These are phyloP conservation scores for Heterobasidion parviporum DNA, from an alignment of 1,284 basidiomycete genomes.

Conservation along the genomic window DNA sequence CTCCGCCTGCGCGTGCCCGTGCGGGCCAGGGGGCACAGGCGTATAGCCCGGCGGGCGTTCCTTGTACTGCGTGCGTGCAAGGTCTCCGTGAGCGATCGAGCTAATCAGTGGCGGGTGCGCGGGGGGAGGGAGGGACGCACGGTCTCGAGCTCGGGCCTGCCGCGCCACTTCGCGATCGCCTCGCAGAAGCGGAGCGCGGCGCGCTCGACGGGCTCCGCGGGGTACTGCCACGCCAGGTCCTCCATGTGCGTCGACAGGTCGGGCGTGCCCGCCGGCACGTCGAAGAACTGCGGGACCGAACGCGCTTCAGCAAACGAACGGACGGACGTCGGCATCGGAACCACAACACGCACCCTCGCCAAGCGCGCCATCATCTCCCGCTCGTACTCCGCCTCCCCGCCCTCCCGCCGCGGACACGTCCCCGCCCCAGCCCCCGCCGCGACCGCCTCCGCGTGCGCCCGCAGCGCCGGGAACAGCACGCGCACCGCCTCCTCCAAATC, in stretches of 20 bases:
- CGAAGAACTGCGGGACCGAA: conserved; percentile 49
- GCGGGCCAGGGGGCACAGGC: not conserved
- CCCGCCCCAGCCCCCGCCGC: conserved; percentile 20
- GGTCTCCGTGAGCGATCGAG: not conserved
- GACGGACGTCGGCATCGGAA: not conserved
- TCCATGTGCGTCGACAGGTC: conserved; percentile 76
- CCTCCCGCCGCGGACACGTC: not conserved
- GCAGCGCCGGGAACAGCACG: conserved; percentile 59
- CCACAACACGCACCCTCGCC: conserved; percentile 40
- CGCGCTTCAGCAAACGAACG: not conserved
- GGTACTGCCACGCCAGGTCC: conserved; percentile 69
- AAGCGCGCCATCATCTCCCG: conserved; percentile 60
- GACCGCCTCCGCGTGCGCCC: conserved; percentile 16
- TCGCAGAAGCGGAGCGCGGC: conserved; percentile 72
- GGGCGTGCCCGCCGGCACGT: conserved; percentile 57
- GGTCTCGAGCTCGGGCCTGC: conserved; percentile 73
- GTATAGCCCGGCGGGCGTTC: conserved; percentile 2
- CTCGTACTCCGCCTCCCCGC: conserved; percentile 57
- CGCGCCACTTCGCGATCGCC: conserved; percentile 69
- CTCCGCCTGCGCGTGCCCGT: not conserved
- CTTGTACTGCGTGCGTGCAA: conserved; percentile 4
- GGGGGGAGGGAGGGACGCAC: conserved; percentile 28
- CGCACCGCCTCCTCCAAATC: conserved; percentile 53
- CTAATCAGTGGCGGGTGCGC: not conserved
- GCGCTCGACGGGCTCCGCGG: conserved; percentile 72